phyloP scores from a whole-genome alignment of 148 eudicot genomes.

The Nyssa sinensis region DNA sequence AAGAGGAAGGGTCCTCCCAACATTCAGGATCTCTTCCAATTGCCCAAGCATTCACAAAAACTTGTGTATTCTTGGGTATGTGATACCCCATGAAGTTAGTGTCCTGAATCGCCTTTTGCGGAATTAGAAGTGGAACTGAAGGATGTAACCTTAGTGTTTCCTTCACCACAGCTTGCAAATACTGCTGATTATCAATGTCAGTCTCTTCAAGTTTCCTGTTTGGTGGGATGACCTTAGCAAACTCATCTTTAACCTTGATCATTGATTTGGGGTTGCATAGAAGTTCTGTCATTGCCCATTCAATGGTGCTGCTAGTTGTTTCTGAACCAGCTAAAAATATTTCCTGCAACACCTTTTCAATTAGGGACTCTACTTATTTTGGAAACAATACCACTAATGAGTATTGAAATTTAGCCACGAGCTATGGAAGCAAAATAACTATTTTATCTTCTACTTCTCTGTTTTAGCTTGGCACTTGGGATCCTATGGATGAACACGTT shows the following conservation, averaged over 20 bases:
- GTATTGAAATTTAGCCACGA: too few relatives aligned
- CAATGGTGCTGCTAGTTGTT: conserved; percentile 17
- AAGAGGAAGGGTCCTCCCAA: conserved; percentile 11
- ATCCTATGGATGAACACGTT: too few relatives aligned
- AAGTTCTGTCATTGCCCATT: conserved; percentile 19
- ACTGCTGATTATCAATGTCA: conserved; percentile 5
- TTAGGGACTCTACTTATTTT: background rate
- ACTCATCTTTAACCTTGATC: conserved; percentile 12
- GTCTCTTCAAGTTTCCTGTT: conserved; percentile 5
- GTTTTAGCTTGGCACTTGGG: too few relatives aligned
- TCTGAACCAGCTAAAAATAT: conserved; percentile 22
- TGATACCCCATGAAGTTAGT: conserved; percentile 18
- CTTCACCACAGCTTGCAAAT: conserved; percentile 19
- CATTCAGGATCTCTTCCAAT: conserved; percentile 20
- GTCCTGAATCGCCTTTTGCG: conserved; percentile 11
- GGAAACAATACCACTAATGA: too few relatives aligned
- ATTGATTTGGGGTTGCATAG: conserved; percentile 6
- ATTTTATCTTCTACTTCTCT: too few relatives aligned
- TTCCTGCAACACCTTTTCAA: background rate
- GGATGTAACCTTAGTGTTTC: conserved; percentile 19
- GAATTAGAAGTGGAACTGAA: conserved; percentile 11
- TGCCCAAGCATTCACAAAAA: conserved; percentile 18
- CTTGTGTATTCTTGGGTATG: conserved; percentile 19
- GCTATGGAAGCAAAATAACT: too few relatives aligned
- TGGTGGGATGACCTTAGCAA: background rate